Evolutionary conservation across 306 rosid genomes (phyloP), one percentile per base, ranked within the genome.

Genomic region (Hippophae tibetana): DNA sequence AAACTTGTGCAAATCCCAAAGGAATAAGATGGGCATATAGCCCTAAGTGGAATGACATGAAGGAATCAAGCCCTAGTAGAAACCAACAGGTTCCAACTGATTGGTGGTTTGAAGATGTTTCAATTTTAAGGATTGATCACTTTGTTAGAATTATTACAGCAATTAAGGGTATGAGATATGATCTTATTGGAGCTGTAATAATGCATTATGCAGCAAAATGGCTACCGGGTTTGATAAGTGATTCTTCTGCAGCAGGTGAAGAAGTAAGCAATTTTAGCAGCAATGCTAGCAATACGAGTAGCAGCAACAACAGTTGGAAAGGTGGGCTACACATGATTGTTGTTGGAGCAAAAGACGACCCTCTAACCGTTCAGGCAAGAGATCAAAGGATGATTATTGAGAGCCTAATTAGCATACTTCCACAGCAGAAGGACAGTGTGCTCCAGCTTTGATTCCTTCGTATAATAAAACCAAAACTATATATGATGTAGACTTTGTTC

Each of bases 71-170:
- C 70, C 95, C 99, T 14, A 73, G 86, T 68, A 79, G 71, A 78
- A 86, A 69, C 56, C 95, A 83, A 66, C 79, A 68, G 23, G 97
- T 84, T 67, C 99, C 97, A 65, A 81, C 90, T 13, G 97, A 93
- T 76, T 93, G 99, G 97, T 93, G 99, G 99, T 93, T 88, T 66
- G 99, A 93, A 72, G 99, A 93, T 64, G 89, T 75, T 60, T 84
- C 97, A 2, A 84, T 93, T 61, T 84, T 93, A 5, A 76, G 99
- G 76, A 93, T 93, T 57, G 99, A 93, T 77, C 99, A 93, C 58
- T 93, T 82, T 79, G 89, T 88, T 40, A 79, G 95, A 67, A 97
- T 93, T 53, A 78, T 93, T 9, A 93, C 97, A 23, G 99, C 99
- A 5, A 88, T 93, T 45, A 93, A 88, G 74, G 99, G 99, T 27